Percentiles rank a stretch among this genome's conserved stretches.
Evolutionary conservation across 495 filamentous ascomycete genomes (phyloP).

Genomic region (Hypoxylon cercidicola): DNA sequence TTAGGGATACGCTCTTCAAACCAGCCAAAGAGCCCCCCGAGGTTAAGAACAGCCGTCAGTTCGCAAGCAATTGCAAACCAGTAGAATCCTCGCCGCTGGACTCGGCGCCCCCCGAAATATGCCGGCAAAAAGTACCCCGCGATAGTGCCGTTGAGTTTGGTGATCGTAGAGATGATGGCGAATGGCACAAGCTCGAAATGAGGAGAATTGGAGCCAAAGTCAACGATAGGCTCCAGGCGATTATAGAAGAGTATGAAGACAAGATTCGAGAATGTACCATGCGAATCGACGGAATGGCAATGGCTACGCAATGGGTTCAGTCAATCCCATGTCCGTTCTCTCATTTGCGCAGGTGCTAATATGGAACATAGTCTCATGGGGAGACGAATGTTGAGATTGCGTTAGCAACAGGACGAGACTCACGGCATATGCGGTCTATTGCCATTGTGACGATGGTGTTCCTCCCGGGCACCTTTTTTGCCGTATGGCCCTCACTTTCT

Average conservation of each 20-base stretch:
- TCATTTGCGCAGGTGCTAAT: constrained; percentile 8
- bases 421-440: constrained; percentile 45
- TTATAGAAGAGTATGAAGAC: constrained; percentile 48
- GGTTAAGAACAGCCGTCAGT: no score
- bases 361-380: constrained; percentile 24
- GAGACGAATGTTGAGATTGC: constrained; percentile 46
- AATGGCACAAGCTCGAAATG: constrained; percentile 9
- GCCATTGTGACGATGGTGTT: constrained; percentile 54
- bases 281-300: constrained; percentile 51
- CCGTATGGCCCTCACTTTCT: constrained; percentile 7
- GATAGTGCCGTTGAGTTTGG: no score
- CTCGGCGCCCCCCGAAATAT: no score
- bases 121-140: no score
- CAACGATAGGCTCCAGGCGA: constrained; percentile 26
- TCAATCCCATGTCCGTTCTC: neutral
- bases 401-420: constrained; percentile 34
- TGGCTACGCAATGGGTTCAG: constrained; percentile 52
- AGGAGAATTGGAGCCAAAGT: constrained; percentile 35
- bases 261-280: constrained; percentile 52
- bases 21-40: neutral
- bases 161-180: neutral
- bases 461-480: constrained; percentile 54
- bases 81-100: no score
- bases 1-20: constrained; percentile 21
- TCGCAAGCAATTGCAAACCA: no score